These are phyloP conservation scores for Excoecaria agallocha DNA, from an alignment of 345 rosid species.

Conservation along the genomic window DNA sequence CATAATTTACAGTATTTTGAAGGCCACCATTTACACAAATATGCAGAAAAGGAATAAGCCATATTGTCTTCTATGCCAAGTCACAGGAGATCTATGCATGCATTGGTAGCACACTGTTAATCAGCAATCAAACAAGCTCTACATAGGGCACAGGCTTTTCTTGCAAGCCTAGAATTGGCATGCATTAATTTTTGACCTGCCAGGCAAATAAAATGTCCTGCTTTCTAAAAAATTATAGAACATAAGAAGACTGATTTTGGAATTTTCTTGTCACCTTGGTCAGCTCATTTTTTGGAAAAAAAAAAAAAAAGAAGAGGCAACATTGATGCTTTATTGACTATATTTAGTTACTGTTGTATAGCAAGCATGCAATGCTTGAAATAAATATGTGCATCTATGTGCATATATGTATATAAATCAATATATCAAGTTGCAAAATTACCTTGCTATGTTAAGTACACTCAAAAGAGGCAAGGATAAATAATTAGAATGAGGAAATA, in stretches of 20 bases:
- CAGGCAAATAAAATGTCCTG: not conserved
- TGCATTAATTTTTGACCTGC: not conserved
- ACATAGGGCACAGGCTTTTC: not conserved
- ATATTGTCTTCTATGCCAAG: conserved; percentile 3
- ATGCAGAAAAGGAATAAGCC: not conserved
- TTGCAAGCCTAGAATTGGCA: not conserved
- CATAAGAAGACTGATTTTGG: not conserved
- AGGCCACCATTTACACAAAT: not conserved
- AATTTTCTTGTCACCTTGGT: not conserved
- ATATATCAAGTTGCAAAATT: conserved; percentile 14
- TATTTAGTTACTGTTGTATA: not conserved
- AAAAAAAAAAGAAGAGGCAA: no score
- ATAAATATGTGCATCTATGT: not conserved
- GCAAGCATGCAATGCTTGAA: not conserved
- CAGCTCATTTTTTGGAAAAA: conserved; percentile 2
- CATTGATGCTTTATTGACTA: not conserved
- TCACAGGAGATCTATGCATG: not conserved
- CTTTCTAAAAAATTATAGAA: not conserved
- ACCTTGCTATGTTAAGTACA: conserved; percentile 93
- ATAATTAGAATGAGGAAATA: conserved; percentile 76
- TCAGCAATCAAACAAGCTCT: no score
- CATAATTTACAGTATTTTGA: not conserved
- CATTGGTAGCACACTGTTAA: no score
- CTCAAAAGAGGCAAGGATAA: conserved; percentile 88
- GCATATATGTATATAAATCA: not conserved